Evolutionary conservation across 768 basidiomycete genomes (phyloP).

Genomic region (Lactarius akahatsu): DNA sequence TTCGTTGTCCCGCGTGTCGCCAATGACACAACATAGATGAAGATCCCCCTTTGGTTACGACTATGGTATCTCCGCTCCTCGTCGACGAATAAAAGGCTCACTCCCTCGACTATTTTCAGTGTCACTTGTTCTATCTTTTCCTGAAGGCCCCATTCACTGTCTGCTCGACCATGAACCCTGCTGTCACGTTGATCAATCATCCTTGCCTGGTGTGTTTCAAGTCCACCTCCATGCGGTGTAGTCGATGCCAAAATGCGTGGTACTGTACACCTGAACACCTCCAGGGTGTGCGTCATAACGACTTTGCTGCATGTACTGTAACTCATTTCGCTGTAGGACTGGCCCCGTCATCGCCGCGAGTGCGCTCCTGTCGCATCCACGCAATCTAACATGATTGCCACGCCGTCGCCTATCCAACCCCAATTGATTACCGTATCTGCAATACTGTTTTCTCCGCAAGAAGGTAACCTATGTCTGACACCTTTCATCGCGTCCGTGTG

Average conservation of each 20-base stretch:
- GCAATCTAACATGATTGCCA: slow-evolving; percentile 68
- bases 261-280: slow-evolving; percentile 82
- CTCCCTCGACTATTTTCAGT: background rate
- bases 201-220: slow-evolving; percentile 73
- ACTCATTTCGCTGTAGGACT: slow-evolving; percentile 52
- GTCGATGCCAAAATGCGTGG: slow-evolving; percentile 79
- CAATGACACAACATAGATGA: background rate
- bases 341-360: slow-evolving; percentile 71
- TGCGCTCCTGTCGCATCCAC: slow-evolving; percentile 53
- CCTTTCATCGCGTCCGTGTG: slow-evolving; percentile 22
- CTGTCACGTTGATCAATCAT: slow-evolving; percentile 57
- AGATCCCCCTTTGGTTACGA: slow-evolving; percentile 4
- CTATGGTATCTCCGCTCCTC: background rate
- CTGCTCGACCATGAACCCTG: slow-evolving; percentile 18
- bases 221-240: slow-evolving; percentile 84
- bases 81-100: slow-evolving; percentile 9
- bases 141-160: slow-evolving; percentile 1
- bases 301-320: no score
- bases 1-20: background rate
- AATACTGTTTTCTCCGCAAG: slow-evolving; percentile 71
- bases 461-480: slow-evolving; percentile 46
- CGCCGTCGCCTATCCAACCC: slow-evolving; percentile 70
- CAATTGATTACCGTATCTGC: slow-evolving; percentile 67
- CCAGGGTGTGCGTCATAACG: slow-evolving; percentile 49
- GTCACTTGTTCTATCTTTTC: slow-evolving; percentile 3